Evolutionary conservation across 2,329 filamentous ascomycete species (phyloP).

Genomic region (Claviceps paspali): DNA sequence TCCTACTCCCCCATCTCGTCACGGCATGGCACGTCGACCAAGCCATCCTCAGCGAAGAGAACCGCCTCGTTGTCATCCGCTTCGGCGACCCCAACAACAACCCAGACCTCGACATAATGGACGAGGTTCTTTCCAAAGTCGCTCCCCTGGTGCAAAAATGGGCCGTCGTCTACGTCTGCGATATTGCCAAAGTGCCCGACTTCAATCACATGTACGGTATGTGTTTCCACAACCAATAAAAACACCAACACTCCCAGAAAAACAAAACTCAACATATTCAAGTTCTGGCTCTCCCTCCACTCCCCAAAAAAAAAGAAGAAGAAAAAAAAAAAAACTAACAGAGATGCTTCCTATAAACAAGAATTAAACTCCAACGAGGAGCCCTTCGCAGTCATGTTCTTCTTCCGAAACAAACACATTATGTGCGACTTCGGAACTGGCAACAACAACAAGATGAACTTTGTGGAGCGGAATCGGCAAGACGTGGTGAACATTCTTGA

Average conservation of each 20-base stretch:
- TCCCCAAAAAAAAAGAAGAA: not conserved
- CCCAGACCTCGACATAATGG: slow-evolving; percentile 61
- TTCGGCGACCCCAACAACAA: slow-evolving; percentile 57
- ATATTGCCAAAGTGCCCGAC: slow-evolving; percentile 78
- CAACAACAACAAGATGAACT: slow-evolving; percentile 98
- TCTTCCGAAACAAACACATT: slow-evolving; percentile 98
- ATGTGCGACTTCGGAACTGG: slow-evolving; percentile 96
- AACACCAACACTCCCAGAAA: no score
- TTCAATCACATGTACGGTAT: slow-evolving; percentile 88
- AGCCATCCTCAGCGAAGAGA: slow-evolving; percentile 75
- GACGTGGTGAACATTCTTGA: slow-evolving; percentile 98
- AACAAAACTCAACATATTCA: not conserved
- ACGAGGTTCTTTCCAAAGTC: slow-evolving; percentile 90
- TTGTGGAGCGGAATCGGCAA: slow-evolving; percentile 89
- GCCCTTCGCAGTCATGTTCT: slow-evolving; percentile 88
- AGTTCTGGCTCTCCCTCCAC: no score
- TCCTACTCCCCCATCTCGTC: slow-evolving; percentile 78
- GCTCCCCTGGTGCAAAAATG: slow-evolving; percentile 91
- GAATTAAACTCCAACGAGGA: slow-evolving; percentile 27
- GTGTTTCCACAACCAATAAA: slow-evolving; percentile 7
- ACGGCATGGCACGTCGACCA: slow-evolving; percentile 98
- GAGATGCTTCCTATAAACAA: not conserved
- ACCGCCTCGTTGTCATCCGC: slow-evolving; percentile 82
- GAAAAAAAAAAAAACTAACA: not conserved
- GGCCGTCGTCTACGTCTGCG: slow-evolving; percentile 83